These are phyloP conservation scores for Carallia pectinifolia DNA, from an alignment of 345 rosid species.

Conservation along the genomic window DNA sequence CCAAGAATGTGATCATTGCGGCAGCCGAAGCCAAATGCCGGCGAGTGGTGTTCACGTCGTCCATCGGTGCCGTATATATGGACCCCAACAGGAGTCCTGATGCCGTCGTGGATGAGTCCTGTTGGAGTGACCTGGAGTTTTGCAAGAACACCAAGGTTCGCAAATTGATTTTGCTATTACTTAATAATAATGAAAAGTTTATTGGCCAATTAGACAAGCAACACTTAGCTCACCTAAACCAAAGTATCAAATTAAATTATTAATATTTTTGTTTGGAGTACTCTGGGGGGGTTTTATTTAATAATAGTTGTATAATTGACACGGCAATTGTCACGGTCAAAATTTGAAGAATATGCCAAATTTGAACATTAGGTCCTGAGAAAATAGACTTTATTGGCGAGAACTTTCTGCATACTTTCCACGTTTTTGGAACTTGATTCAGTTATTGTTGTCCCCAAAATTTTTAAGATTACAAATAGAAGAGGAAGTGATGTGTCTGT, in stretches of 20 bases:
- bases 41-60: conserved; percentile 90
- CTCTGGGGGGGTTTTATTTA: neutral
- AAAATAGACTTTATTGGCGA: no score
- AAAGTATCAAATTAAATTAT: no score
- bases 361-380: no score
- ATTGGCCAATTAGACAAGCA: neutral
- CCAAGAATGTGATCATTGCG: conserved; percentile 73
- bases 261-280: no score
- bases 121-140: conserved; percentile 96
- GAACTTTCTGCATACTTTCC: no score
- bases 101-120: conserved; percentile 73
- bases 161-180: neutral
- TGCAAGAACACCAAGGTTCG: conserved; percentile 90
- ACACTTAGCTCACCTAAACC: no score
- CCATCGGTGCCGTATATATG: conserved; percentile 91
- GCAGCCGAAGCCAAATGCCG: conserved; percentile 81
- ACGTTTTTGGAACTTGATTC: no score
- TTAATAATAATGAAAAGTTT: neutral
- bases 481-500: no score
- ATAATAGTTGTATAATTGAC: neutral
- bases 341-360: neutral
- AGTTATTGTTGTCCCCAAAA: no score
- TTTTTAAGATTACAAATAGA: no score
- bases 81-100: conserved; percentile 80
- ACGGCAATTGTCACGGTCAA: neutral